Conservation (phyloP, 2,329 filamentous ascomycete genomes). For the Monosporascus sp. region DNA sequence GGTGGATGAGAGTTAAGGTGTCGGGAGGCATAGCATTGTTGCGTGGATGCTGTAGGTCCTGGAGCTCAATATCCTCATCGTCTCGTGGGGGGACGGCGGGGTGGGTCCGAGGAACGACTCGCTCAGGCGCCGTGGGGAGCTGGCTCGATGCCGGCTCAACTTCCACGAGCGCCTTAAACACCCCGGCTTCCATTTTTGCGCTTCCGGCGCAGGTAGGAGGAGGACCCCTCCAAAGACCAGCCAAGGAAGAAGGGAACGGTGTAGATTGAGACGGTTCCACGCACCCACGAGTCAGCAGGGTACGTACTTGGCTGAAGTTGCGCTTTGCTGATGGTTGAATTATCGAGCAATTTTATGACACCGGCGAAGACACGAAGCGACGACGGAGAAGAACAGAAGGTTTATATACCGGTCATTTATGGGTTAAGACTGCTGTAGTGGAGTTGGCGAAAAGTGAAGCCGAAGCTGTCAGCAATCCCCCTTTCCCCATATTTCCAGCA, state of each 20-base stretch:
- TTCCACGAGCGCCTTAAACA: not conserved
- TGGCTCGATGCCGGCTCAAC: not conserved
- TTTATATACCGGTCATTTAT: too few species aligned
- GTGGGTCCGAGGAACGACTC: constrained; percentile 33
- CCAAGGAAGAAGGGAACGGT: not conserved
- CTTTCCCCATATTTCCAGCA: too few species aligned
- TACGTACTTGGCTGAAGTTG: too few species aligned
- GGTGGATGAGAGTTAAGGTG: constrained; percentile 11
- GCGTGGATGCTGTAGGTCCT: constrained; percentile 5
- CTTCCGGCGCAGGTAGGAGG: not conserved
- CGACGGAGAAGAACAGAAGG: too few species aligned
- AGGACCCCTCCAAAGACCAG: not conserved
- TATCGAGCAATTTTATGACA: too few species aligned
- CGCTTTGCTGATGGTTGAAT: too few species aligned
- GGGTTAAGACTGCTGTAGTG: too few species aligned
- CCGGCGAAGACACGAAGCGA: too few species aligned
- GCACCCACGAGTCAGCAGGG: too few species aligned
- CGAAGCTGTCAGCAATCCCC: too few species aligned
- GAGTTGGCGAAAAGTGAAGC: too few species aligned
- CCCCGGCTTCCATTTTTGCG: not conserved
- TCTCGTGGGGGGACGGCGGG: constrained; percentile 30
- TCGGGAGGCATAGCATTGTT: not conserved
- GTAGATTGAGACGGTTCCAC: too few species aligned
- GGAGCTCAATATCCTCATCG: constrained; percentile 17
- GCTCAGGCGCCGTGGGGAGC: constrained; percentile 28